Evolutionary conservation across 139 green algal genomes (phyloP), one percentile per base, ranked within the genome.

Genomic region (Coccomyxa sp.): DNA sequence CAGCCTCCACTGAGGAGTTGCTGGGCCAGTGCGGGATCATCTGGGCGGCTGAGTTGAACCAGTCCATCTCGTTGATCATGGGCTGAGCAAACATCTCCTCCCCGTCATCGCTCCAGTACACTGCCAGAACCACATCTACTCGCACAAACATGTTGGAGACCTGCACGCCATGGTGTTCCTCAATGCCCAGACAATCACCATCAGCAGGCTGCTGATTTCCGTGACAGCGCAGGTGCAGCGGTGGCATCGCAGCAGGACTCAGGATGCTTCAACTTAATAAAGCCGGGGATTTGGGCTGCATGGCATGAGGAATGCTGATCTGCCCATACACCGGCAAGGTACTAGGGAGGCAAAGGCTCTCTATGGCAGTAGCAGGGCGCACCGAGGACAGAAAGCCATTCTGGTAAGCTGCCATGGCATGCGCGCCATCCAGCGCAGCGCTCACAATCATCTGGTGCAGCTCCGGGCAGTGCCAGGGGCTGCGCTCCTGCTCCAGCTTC

Each of bases 31-130:
- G 44, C 7, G 54, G 35, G 12, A 50, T 41, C 55, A 79, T 68
- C 34, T 73, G 68, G 34, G 54, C 54, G 6, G 75, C 75, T 40
- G 55, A 73, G 55, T 79, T 79, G 35, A 79, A 50, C 75, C 75
- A 79, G 55, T 79, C 75, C 75, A 79, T 79, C 69, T 79, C 75
- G 55, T 79, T 79, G 37, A 79, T 38, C 36, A 79, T 44, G 24
- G 55, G 55, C 54, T 55, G 7, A 6, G 54, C 10, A 14, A 58
- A 74, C 34, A 73, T 36, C 10, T 72, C 55, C 55, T 74, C 54
- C 24, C 41, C 75, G 36, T 79, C 39, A 24, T 34, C 39, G 7
- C 54, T 7, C 44, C 74, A 71, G 29, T 78, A 55, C 38, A 55
- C 36, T 37, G 22, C 75, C 35, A 79, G 37, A 18, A 79, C 75